These are phyloP conservation scores for Colletotrichum phormii DNA, from an alignment of 2,329 filamentous ascomycete species.

Conservation along the genomic window DNA sequence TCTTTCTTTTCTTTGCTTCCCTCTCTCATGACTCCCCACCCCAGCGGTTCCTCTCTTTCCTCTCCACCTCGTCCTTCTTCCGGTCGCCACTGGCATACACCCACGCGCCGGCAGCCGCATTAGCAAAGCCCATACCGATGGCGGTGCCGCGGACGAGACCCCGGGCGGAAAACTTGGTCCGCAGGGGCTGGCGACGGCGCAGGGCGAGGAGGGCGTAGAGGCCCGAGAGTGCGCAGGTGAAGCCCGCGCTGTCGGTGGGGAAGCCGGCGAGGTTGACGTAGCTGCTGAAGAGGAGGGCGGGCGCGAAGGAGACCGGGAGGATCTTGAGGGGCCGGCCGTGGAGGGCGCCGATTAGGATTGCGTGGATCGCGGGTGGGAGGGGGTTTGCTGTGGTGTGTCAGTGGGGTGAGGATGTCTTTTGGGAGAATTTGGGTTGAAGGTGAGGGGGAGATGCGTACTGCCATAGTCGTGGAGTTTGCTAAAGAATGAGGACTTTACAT, in stretches of 20 bases:
- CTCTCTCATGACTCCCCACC: slow-evolving; percentile 42
- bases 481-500: slow-evolving; percentile 17
- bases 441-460: slow-evolving; percentile 52
- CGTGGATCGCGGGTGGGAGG: slow-evolving; percentile 65
- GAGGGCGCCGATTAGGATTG: slow-evolving; percentile 66
- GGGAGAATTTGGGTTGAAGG: neutral
- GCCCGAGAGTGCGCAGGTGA: slow-evolving; percentile 67
- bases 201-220: slow-evolving; percentile 68
- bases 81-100: slow-evolving; percentile 65
- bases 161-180: slow-evolving; percentile 57
- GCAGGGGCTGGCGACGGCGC: slow-evolving; percentile 56
- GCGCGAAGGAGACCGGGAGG: slow-evolving; percentile 62
- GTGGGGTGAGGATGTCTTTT: neutral
- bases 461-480: slow-evolving; percentile 59
- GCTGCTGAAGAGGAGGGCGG: slow-evolving; percentile 65
- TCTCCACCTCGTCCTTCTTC: slow-evolving; percentile 59
- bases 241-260: slow-evolving; percentile 66
- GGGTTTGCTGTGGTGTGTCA: slow-evolving; percentile 57
- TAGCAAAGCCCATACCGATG: slow-evolving; percentile 60
- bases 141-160: slow-evolving; percentile 64
- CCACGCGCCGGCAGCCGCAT: slow-evolving; percentile 62
- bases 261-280: slow-evolving; percentile 72
- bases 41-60: slow-evolving; percentile 65
- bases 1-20: neutral
- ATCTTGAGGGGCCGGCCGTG: slow-evolving; percentile 65